Evolutionary conservation across 2,329 filamentous ascomycete species (phyloP), one percentile per base, ranked within the genome.

Genomic region (Fusarium poae): DNA sequence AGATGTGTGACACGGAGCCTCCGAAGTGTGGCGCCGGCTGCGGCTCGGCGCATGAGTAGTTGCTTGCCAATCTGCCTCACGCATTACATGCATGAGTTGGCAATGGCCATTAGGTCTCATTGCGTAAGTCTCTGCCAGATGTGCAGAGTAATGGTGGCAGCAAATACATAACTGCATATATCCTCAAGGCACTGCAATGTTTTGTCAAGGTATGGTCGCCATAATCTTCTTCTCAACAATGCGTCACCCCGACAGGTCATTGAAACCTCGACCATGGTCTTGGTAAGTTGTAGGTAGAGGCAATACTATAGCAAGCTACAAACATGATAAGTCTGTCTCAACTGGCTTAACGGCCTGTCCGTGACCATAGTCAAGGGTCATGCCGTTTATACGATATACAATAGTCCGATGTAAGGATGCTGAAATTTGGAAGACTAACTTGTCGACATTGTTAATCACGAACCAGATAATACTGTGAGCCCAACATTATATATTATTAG

Each of bases 11-110:
- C 42, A 68, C 66, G 62, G 66, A 57, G 44, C 35, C 62, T 55
- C 66, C 66, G 66, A 69, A 45, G 21, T 42, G 49, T 70, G 49
- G 57, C 62, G 55, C 54, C 53, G 60, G 52, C 34, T 48, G 51
- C 59, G 60, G 40, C 62, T 53, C 62, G 62, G 62, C 61, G 46
- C 59, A 64, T 49, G 29, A 39, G 32, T 63, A 29, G 57, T 21
- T 49, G 30, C 40, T 55, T 48, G 40, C 32, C 42, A 44, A 53
- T n/a, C 39, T 51, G 23, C 48, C n/a, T 51, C 30, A 40, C 3
- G n/a, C n/a, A 10, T 51, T 29, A 39, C 13, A 27, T 21, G 34
- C 48, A 40, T 51, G 48, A 21, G 34, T 51, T 20, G 27, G 25
- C n/a, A 51, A 20, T 39, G 23, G 23, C 21, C 34, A 51, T 40